These are phyloP conservation scores for Botryotinia narcissicola DNA, from an alignment of 2,329 filamentous ascomycete genomes.

Conservation along the genomic window DNA sequence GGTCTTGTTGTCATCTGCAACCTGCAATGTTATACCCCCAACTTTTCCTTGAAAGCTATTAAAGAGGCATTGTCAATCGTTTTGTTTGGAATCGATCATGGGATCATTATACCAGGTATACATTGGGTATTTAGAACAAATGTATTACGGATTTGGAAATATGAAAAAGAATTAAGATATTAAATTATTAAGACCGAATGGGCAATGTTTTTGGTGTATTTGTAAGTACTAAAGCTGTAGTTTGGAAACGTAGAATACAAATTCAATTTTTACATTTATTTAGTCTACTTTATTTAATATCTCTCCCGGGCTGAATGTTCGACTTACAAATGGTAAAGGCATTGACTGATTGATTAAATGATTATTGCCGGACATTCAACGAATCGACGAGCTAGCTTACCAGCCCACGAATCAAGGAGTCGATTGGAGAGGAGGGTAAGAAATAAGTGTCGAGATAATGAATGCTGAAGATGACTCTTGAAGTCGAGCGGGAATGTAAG, in stretches of 20 bases:
- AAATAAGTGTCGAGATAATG: not conserved
- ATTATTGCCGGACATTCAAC: not conserved
- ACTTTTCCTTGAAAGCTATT: not conserved
- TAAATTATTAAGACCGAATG: not conserved
- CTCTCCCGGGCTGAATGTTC: not conserved
- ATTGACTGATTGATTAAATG: not conserved
- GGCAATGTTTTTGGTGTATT: not conserved
- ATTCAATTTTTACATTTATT: not conserved
- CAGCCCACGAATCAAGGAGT: not conserved
- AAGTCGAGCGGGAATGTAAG: not conserved
- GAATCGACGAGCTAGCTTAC: not conserved
- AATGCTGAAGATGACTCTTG: not conserved
- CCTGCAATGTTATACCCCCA: slow-evolving; percentile 11
- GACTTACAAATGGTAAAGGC: not conserved
- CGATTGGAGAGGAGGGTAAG: not conserved
- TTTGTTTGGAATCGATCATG: not conserved
- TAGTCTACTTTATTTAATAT: not conserved
- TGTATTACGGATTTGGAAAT: not conserved
- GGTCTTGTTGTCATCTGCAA: slow-evolving; percentile 1
- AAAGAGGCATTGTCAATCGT: not conserved
- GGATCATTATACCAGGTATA: not conserved
- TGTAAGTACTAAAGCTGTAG: not conserved
- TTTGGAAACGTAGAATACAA: not conserved
- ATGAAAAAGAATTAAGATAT: not conserved
- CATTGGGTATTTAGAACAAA: not conserved